Evolutionary conservation across 2,329 filamentous ascomycete genomes (phyloP).

Genomic region (Clarireedia homoeocarpa): DNA sequence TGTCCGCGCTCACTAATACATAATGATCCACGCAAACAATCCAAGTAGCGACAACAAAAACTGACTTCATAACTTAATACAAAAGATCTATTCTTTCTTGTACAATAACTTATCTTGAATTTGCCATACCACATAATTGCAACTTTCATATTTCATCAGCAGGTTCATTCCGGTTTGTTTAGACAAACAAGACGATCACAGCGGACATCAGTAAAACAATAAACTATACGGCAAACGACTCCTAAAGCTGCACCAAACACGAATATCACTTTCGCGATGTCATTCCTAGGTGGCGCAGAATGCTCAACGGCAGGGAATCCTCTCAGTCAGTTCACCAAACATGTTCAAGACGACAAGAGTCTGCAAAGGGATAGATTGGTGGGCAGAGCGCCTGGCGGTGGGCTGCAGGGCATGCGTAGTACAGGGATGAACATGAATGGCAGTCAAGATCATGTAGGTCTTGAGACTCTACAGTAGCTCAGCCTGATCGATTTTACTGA

Average conservation of each 20-base stretch:
- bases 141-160: not conserved
- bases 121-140: not conserved
- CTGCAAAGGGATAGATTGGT: conserved; percentile 85
- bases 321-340: conserved; percentile 94
- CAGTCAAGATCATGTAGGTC: conserved; percentile 62
- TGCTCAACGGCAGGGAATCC: conserved; percentile 96
- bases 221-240: not conserved
- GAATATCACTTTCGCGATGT: conserved; percentile 50
- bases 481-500: conserved; percentile 3
- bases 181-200: not conserved
- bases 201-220: not conserved
- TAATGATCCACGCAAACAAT: not conserved
- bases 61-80: not conserved
- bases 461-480: not conserved
- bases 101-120: not conserved
- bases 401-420: conserved; percentile 72
- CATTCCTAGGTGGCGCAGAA: conserved; percentile 90
- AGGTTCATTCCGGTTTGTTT: not conserved
- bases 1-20: not conserved
- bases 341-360: conserved; percentile 92
- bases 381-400: conserved; percentile 61
- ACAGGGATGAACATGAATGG: conserved; percentile 37
- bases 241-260: not conserved
- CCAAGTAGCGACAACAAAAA: not conserved
- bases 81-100: conserved; percentile 3